Percentiles rank a stretch among this genome's conserved stretches.
These are phyloP conservation scores for Fistulinella cinereoalba DNA, from an alignment of 1,284 basidiomycete species.

Conservation along the genomic window DNA sequence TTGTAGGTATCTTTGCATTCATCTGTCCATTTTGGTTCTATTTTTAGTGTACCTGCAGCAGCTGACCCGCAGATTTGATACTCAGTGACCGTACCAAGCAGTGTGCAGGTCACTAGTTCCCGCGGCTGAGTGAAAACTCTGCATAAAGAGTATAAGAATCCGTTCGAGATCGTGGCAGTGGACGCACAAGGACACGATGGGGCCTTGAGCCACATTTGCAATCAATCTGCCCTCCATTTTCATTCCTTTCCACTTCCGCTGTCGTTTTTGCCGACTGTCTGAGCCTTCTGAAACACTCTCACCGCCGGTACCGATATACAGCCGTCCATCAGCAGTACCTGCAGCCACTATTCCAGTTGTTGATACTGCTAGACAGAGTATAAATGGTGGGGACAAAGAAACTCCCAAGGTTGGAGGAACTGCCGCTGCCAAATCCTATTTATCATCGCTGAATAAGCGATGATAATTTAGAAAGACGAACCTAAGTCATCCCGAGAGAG, in stretches of 20 bases:
- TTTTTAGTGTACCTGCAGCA: conserved; percentile 33
- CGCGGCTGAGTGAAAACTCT: conserved; percentile 52
- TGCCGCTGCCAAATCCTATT: conserved; percentile 34
- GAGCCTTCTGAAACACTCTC: conserved; percentile 42
- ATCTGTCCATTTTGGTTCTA: conserved; percentile 45
- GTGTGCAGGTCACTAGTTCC: conserved; percentile 51
- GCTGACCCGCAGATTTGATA: conserved; percentile 40
- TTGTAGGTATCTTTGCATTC: conserved; percentile 47
- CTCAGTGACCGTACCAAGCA: conserved; percentile 54
- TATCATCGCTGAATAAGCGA: conserved; percentile 3
- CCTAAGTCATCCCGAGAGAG: conserved; percentile 61
- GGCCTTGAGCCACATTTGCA: conserved; percentile 60
- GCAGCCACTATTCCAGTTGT: conserved; percentile 59
- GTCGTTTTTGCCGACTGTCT: conserved; percentile 48
- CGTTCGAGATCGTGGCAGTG: neutral
- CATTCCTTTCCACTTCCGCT: conserved; percentile 71
- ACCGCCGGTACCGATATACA: conserved; percentile 67
- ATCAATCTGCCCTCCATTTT: conserved; percentile 44
- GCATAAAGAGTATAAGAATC: conserved; percentile 1
- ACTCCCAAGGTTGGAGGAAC: conserved; percentile 43
- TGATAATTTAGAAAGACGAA: conserved; percentile 30
- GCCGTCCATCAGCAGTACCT: conserved; percentile 69
- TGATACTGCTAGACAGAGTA: conserved; percentile 59
- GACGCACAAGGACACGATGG: conserved; percentile 64
- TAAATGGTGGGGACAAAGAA: conserved; percentile 69